Percentiles rank a stretch among this genome's conserved stretches.
phyloP scores from a whole-genome alignment of 345 rosid species.

The Cardamine chenopodiifolia region DNA sequence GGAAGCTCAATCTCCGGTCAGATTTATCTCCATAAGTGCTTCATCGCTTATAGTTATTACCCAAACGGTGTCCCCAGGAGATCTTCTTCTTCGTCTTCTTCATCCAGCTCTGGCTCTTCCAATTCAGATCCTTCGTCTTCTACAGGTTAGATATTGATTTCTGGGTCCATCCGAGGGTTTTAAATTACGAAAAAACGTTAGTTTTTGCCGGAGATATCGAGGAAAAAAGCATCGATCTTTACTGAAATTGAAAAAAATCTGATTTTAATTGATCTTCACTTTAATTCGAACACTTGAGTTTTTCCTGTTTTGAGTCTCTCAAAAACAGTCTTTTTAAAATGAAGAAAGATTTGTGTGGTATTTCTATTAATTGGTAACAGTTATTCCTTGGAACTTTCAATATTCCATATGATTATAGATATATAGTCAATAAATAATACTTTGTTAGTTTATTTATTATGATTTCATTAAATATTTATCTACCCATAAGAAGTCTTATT shows the following conservation, averaged over 20 bases:
- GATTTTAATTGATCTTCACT: slow-evolving; percentile 4
- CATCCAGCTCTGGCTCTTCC: slow-evolving; percentile 51
- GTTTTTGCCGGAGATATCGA: background rate
- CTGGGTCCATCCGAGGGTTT: slow-evolving; percentile 16
- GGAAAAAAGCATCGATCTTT: background rate
- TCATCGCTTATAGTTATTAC: slow-evolving; percentile 73
- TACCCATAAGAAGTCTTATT: background rate
- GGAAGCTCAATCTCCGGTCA: slow-evolving; percentile 86
- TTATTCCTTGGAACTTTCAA: slow-evolving; percentile 38
- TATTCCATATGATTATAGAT: background rate
- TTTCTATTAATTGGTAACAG: slow-evolving; percentile 23
- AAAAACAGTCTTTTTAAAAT: too few species aligned
- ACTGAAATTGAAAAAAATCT: background rate
- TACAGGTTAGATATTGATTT: slow-evolving; percentile 39
- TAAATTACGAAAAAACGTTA: background rate
- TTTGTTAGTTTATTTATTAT: slow-evolving; percentile 8
- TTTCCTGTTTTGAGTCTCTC: background rate
- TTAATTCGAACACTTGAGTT: slow-evolving; percentile 16
- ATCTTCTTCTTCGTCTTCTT: slow-evolving; percentile 51
- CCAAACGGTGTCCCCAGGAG: slow-evolving; percentile 90
- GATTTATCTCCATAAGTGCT: slow-evolving; percentile 87
- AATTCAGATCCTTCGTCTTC: slow-evolving; percentile 45
- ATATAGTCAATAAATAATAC: background rate
- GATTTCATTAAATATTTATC: slow-evolving; percentile 2
- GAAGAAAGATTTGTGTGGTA: background rate